Evolutionary conservation across 192 early-diverging fungal species (phyloP).

Genomic region (Helicostylum pulchrum): DNA sequence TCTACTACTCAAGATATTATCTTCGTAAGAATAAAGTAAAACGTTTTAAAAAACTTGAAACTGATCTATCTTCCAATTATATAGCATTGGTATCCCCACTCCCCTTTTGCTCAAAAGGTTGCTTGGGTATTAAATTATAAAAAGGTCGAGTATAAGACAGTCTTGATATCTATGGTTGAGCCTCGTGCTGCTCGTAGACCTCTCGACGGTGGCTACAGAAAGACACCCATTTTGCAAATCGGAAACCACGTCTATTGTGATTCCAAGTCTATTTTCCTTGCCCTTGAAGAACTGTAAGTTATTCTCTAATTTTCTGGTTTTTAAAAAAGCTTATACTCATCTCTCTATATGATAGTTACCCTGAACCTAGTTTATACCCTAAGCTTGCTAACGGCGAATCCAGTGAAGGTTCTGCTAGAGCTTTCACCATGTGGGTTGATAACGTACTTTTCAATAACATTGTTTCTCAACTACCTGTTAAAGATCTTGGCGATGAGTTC

Average conservation of each 20-base stretch:
- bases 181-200: slow-evolving; percentile 23
- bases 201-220: slow-evolving; percentile 33
- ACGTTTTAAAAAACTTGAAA: too few species aligned
- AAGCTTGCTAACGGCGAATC: slow-evolving; percentile 7
- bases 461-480: slow-evolving; percentile 16
- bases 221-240: slow-evolving; percentile 34
- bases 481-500: slow-evolving; percentile 7
- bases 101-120: slow-evolving; percentile 29
- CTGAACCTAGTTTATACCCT: slow-evolving; percentile 19
- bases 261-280: slow-evolving; percentile 22
- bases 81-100: slow-evolving; percentile 25
- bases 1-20: too few species aligned
- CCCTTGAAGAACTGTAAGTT: slow-evolving; percentile 21
- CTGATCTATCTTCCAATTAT: not conserved
- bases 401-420: slow-evolving; percentile 1
- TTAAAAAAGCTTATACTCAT: not conserved
- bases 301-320: not conserved
- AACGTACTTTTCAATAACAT: slow-evolving; percentile 6
- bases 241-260: slow-evolving; percentile 30
- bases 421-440: slow-evolving; percentile 10
- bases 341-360: slow-evolving; percentile 4
- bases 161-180: slow-evolving; percentile 16
- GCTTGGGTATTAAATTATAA: slow-evolving; percentile 30
- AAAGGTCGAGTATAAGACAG: slow-evolving; percentile 24
- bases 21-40: too few species aligned